phyloP scores from a whole-genome alignment of 1,284 basidiomycete species.

The Cryptococcus jaspeensis region DNA sequence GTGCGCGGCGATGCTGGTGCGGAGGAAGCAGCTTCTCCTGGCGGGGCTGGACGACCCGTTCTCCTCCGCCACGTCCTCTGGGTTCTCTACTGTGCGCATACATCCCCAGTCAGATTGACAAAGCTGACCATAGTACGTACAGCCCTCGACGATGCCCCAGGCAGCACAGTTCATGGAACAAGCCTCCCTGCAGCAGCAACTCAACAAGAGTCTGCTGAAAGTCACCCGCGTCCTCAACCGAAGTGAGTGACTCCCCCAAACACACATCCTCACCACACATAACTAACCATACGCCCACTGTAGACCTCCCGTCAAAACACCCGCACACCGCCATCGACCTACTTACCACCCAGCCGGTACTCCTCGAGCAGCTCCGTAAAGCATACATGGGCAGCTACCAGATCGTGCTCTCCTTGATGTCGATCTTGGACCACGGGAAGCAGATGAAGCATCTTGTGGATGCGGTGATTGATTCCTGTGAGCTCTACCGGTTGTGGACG shows the following conservation, averaged over 20 bases:
- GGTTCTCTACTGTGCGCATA: slow-evolving; percentile 42
- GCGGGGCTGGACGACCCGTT: slow-evolving; percentile 76
- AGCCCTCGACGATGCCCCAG: slow-evolving; percentile 34
- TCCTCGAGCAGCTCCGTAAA: slow-evolving; percentile 80
- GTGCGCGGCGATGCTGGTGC: slow-evolving; percentile 85
- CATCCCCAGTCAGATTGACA: neutral
- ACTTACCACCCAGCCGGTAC: slow-evolving; percentile 70
- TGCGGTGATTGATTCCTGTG: slow-evolving; percentile 81
- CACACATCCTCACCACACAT: neutral
- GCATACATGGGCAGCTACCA: slow-evolving; percentile 88
- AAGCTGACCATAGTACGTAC: slow-evolving; percentile 7
- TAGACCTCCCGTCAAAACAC: slow-evolving; percentile 49
- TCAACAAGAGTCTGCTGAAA: slow-evolving; percentile 75
- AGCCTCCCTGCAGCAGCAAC: slow-evolving; percentile 77
- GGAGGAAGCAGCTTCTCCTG: slow-evolving; percentile 80
- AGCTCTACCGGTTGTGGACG: no score
- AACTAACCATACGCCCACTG: neutral
- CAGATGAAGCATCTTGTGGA: slow-evolving; percentile 83
- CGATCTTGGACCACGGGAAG: slow-evolving; percentile 79
- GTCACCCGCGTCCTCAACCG: slow-evolving; percentile 77
- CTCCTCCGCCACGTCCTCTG: slow-evolving; percentile 36
- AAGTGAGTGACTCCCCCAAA: slow-evolving; percentile 28
- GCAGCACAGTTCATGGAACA: slow-evolving; percentile 56
- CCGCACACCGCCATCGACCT: slow-evolving; percentile 73
- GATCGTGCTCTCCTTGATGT: slow-evolving; percentile 81